Percentiles rank a stretch among this genome's conserved stretches.
These are phyloP conservation scores for Camellia oleifera DNA, from an alignment of 179 eudicot genomes.

Conservation along the genomic window DNA sequence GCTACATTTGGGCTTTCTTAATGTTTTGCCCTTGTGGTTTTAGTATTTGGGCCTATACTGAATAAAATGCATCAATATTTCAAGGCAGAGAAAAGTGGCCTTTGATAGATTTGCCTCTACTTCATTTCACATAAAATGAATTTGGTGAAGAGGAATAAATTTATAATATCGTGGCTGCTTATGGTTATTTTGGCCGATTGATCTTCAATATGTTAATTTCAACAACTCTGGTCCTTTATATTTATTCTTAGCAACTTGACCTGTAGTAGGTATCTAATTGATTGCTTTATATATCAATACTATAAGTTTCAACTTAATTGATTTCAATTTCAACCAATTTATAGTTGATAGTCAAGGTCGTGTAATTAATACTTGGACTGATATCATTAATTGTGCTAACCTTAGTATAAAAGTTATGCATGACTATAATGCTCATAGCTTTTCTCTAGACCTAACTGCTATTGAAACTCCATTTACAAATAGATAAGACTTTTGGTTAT, in stretches of 20 bases:
- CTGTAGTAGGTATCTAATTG: background rate
- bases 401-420: background rate
- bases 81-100: too few species aligned
- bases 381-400: slow-evolving; percentile 18
- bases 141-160: too few species aligned
- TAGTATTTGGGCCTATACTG: too few species aligned
- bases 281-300: background rate
- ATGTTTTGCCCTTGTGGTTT: too few species aligned
- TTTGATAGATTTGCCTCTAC: too few species aligned
- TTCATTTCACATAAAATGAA: too few species aligned
- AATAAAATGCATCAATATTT: too few species aligned
- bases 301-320: too few species aligned
- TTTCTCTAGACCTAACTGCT: background rate
- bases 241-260: background rate
- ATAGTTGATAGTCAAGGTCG: background rate
- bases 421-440: background rate
- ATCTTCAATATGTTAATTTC: too few species aligned
- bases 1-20: too few species aligned
- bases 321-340: too few species aligned
- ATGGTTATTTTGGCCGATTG: background rate
- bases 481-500: background rate
- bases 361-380: slow-evolving; percentile 14
- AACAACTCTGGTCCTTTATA: too few species aligned
- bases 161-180: background rate
- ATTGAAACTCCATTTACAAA: background rate